A percentile compares a stretch with the other conserved stretches of the same genome.
phyloP scores from a whole-genome alignment of 208 protist genomes.

The Acanthamoeba polyphaga region DNA sequence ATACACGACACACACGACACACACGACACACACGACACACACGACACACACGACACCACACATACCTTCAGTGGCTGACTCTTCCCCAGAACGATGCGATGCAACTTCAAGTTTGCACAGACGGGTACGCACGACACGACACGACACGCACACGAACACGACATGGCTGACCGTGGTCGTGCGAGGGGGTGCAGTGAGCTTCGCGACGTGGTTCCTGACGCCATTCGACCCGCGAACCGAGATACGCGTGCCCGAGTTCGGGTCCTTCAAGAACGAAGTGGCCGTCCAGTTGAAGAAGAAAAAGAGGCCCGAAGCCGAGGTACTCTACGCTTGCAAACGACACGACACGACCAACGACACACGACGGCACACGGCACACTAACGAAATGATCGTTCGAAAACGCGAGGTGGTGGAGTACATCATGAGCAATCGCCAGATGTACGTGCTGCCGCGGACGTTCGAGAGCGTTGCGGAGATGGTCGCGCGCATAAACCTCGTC shows the following conservation, averaged over 20 bases:
- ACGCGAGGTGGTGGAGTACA: background rate
- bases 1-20: no score
- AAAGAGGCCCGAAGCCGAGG: constrained; percentile 53
- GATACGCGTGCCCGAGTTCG: constrained; percentile 54
- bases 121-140: background rate
- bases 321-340: background rate
- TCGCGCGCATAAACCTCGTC: background rate
- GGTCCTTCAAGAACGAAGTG: constrained; percentile 46
- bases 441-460: constrained; percentile 46
- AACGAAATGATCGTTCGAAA: background rate
- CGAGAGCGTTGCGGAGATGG: constrained; percentile 54
- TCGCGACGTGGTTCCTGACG: constrained; percentile 54
- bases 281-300: constrained; percentile 24
- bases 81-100: background rate
- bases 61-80: background rate
- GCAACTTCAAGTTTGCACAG: constrained; percentile 60
- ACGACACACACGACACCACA: background rate
- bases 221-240: constrained; percentile 51
- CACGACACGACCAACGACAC: background rate
- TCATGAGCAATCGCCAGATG: background rate
- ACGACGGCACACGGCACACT: no score
- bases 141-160: background rate
- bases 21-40: no score
- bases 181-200: constrained; percentile 1
- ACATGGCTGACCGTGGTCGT: no score